Conservation (phyloP, 2,329 filamentous ascomycete species). For the Cladosporium sp. region DNA sequence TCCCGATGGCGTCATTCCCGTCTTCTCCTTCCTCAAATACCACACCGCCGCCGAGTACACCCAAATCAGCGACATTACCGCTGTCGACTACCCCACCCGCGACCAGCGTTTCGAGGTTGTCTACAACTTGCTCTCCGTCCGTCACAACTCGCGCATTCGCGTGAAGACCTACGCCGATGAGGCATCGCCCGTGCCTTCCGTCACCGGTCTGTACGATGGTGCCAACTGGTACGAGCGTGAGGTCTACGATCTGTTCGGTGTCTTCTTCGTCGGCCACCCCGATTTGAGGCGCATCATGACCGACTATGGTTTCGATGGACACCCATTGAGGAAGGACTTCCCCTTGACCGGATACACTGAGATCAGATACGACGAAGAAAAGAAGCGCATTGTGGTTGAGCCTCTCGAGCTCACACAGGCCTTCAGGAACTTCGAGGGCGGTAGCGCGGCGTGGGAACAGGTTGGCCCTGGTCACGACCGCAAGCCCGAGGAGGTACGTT, state of each 20-base stretch:
- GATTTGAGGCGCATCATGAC: slow-evolving; percentile 98
- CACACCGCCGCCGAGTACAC: slow-evolving; percentile 98
- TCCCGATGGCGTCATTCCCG: slow-evolving; percentile 80
- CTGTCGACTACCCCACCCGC: slow-evolving; percentile 91
- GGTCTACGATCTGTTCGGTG: slow-evolving; percentile 94
- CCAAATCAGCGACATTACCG: slow-evolving; percentile 86
- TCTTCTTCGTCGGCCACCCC: slow-evolving; percentile 93
- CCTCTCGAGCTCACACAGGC: slow-evolving; percentile 96
- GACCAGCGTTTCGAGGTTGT: slow-evolving; percentile 96
- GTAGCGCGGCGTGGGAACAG: slow-evolving; percentile 58
- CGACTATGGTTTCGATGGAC: slow-evolving; percentile 97
- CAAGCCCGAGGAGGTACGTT: slow-evolving; percentile 65
- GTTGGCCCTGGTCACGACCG: slow-evolving; percentile 69
- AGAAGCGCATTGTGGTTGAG: slow-evolving; percentile 98
- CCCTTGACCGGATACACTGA: slow-evolving; percentile 97
- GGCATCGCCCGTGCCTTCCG: slow-evolving; percentile 84
- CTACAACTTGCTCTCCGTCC: slow-evolving; percentile 93
- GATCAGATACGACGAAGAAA: slow-evolving; percentile 97
- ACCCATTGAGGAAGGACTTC: slow-evolving; percentile 96
- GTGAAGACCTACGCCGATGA: slow-evolving; percentile 99
- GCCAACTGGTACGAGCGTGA: slow-evolving; percentile 99
- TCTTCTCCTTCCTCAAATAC: slow-evolving; percentile 93
- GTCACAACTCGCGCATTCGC: slow-evolving; percentile 92
- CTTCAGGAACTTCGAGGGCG: slow-evolving; percentile 94
- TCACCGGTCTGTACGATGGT: slow-evolving; percentile 82